Percentiles rank a stretch among this genome's conserved stretches.
Evolutionary conservation across 495 filamentous ascomycete species (phyloP).

Genomic region (Penicillium cosmopolitanum): DNA sequence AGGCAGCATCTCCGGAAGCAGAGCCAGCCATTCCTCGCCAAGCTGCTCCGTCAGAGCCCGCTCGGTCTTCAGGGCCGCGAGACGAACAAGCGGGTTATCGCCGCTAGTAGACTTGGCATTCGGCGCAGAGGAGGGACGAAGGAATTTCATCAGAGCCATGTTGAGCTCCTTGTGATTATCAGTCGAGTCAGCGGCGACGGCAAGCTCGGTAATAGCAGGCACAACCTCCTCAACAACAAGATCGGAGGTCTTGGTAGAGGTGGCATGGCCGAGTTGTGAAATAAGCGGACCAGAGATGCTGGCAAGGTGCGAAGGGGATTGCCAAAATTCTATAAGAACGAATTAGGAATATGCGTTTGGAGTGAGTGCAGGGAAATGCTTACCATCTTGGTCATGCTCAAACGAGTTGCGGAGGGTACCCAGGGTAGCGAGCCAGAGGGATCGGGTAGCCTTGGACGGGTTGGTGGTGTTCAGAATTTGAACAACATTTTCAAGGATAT

Average conservation of each 20-base stretch:
- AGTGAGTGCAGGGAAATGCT: constrained; percentile 11
- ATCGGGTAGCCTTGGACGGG: constrained; percentile 52
- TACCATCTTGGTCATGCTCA: constrained; percentile 75
- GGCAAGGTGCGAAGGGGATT: constrained; percentile 81
- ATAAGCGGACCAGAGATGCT: constrained; percentile 70
- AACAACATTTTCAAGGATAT: constrained; percentile 75
- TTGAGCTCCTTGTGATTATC: constrained; percentile 92
- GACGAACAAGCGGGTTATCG: constrained; percentile 54
- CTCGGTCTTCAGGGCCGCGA: constrained; percentile 80
- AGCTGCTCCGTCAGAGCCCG: constrained; percentile 74
- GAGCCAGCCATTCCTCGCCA: constrained; percentile 88
- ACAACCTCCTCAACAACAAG: constrained; percentile 52
- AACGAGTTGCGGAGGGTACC: constrained; percentile 73
- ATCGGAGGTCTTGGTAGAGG: constrained; percentile 38
- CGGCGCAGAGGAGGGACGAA: constrained; percentile 69
- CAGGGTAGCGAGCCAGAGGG: constrained; percentile 66
- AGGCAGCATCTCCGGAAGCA: constrained; percentile 92
- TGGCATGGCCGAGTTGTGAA: constrained; percentile 64
- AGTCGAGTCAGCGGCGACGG: constrained; percentile 71
- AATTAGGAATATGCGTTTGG: background rate
- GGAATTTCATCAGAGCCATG: constrained; percentile 67
- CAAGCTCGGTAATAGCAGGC: constrained; percentile 74
- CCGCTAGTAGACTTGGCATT: constrained; percentile 55
- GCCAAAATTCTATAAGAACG: constrained; percentile 70
- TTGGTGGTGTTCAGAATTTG: constrained; percentile 59